Percentiles rank a stretch among this genome's conserved stretches.
These are phyloP conservation scores for Lactifluus echinatus DNA, from an alignment of 768 basidiomycete species.

Conservation along the genomic window DNA sequence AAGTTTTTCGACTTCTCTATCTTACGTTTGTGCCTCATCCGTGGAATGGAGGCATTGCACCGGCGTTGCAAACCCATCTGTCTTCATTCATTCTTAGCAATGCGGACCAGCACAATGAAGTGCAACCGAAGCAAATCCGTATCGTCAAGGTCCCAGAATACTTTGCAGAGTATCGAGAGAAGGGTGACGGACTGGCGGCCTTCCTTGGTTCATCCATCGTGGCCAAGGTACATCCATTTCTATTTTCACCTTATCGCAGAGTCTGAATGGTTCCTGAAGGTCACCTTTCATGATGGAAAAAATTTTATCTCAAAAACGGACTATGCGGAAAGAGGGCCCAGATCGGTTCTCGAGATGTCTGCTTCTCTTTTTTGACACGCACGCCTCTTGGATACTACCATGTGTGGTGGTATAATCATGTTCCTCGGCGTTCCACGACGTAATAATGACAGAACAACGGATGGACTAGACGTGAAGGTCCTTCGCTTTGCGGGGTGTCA, in stretches of 20 bases:
- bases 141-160: constrained; percentile 74
- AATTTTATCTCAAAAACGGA: constrained; percentile 76
- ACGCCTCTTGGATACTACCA: neutral
- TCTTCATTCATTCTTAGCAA: constrained; percentile 51
- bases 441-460: neutral
- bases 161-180: constrained; percentile 84
- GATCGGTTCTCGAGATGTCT: constrained; percentile 67
- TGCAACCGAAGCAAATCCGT: constrained; percentile 59
- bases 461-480: neutral
- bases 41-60: constrained; percentile 26
- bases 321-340: constrained; percentile 65
- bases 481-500: neutral
- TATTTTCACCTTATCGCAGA: neutral
- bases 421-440: neutral
- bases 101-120: constrained; percentile 57
- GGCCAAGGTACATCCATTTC: constrained; percentile 53
- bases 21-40: constrained; percentile 5
- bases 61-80: constrained; percentile 64
- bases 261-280: constrained; percentile 32
- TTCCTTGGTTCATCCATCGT: constrained; percentile 78
- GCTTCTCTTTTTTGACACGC: constrained; percentile 51
- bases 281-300: constrained; percentile 67
- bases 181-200: constrained; percentile 70
- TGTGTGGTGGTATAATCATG: neutral
- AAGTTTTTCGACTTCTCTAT: constrained; percentile 12